Conservation (phyloP, 2,329 filamentous ascomycete species). For the Fusarium pseudoanthophilum region DNA sequence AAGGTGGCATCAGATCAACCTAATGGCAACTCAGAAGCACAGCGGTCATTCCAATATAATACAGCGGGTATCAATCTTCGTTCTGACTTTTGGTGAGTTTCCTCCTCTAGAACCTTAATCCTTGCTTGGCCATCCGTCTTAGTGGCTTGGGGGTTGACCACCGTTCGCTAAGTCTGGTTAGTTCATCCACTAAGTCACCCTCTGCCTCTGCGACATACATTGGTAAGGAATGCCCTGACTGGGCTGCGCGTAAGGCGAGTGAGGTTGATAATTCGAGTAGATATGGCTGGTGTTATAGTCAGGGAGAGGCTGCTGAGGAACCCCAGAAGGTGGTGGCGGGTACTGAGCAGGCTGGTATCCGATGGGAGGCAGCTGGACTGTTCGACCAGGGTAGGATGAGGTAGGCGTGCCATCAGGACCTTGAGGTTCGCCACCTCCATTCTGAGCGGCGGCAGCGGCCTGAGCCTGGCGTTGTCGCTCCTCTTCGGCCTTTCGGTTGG, state of each 20-base stretch:
- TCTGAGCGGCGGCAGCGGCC: conserved; percentile 65
- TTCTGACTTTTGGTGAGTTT: conserved; percentile 45
- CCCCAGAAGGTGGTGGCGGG: conserved; percentile 67
- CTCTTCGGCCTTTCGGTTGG: conserved; percentile 69
- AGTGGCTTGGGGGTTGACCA: conserved; percentile 50
- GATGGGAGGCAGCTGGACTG: conserved; percentile 77
- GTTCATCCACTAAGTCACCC: conserved; percentile 23
- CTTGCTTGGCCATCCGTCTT: conserved; percentile 28
- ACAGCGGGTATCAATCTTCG: conserved; percentile 44
- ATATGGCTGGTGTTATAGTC: conserved; percentile 66
- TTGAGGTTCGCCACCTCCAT: conserved; percentile 60
- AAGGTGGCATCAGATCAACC: not conserved
- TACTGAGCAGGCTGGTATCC: conserved; percentile 77
- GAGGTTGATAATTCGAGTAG: conserved; percentile 67
- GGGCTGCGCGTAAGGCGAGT: conserved; percentile 67
- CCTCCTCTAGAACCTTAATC: conserved; percentile 42
- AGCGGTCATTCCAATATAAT: conserved; percentile 40
- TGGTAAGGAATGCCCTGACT: conserved; percentile 70
- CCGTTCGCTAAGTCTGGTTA: conserved; percentile 48
- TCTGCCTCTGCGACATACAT: conserved; percentile 54
- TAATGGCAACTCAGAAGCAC: conserved; percentile 6
- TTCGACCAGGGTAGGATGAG: conserved; percentile 67
- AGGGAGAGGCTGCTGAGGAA: conserved; percentile 62
- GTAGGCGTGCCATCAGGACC: conserved; percentile 54
- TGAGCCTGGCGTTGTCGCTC: conserved; percentile 72